A percentile compares a stretch with the other conserved stretches of the same genome.
These are phyloP conservation scores for Rosellinia necatrix DNA, from an alignment of 2,329 filamentous ascomycete genomes.

Conservation along the genomic window DNA sequence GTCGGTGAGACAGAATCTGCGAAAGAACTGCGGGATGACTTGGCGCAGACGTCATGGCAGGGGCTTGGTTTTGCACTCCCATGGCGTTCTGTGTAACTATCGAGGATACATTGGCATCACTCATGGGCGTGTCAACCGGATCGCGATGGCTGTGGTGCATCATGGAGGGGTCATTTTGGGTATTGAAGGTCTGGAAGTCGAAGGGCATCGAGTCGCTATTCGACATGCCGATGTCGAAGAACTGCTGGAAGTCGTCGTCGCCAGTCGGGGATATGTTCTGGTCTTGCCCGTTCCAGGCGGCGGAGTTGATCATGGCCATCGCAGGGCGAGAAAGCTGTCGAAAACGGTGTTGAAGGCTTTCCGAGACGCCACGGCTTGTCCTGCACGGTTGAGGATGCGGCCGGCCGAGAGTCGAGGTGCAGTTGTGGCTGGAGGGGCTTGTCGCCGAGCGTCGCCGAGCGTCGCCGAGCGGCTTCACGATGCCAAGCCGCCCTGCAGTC, in stretches of 20 bases:
- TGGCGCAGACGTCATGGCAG: slow-evolving; percentile 53
- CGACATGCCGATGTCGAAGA: slow-evolving; percentile 63
- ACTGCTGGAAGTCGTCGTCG: slow-evolving; percentile 68
- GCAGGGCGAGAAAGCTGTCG: slow-evolving; percentile 5
- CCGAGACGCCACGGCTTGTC: slow-evolving; percentile 9
- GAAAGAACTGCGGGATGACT: slow-evolving; percentile 53
- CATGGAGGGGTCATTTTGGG: slow-evolving; percentile 44
- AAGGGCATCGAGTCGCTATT: slow-evolving; percentile 60
- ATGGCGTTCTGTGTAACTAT: slow-evolving; percentile 45
- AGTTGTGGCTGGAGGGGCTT: slow-evolving; percentile 3
- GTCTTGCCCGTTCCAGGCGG: slow-evolving; percentile 61
- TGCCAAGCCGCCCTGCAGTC: too few relatives aligned
- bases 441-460: neutral
- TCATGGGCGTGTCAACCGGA: slow-evolving; percentile 56
- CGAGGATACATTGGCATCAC: slow-evolving; percentile 47
- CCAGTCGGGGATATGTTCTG: slow-evolving; percentile 55
- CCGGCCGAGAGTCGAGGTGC: slow-evolving; percentile 6
- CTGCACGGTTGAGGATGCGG: slow-evolving; percentile 7
- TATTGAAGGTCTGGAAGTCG: slow-evolving; percentile 62
- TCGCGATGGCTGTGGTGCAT: slow-evolving; percentile 47
- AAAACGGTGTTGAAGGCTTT: slow-evolving; percentile 2
- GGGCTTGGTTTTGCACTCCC: slow-evolving; percentile 51
- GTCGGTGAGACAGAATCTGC: slow-evolving; percentile 51
- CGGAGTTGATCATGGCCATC: slow-evolving; percentile 57
- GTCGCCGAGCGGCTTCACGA: too few relatives aligned